Conservation (phyloP, 192 early-diverging fungal species). For the Dissophora ornata region DNA sequence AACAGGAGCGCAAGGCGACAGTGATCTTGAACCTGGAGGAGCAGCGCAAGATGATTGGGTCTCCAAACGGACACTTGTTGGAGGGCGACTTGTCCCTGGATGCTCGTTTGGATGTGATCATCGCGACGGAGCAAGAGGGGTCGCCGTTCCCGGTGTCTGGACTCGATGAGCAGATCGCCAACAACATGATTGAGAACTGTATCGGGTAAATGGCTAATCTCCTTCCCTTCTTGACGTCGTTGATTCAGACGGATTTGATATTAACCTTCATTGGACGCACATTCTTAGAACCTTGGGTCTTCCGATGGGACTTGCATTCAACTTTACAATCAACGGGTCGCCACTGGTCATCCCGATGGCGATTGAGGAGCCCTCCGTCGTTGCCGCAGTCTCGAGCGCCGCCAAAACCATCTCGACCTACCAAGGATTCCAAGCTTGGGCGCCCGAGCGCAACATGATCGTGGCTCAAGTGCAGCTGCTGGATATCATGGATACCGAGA, state of each 20-base stretch:
- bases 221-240: not conserved
- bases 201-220: constrained; percentile 58
- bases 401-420: constrained; percentile 74
- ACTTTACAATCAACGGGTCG: constrained; percentile 74
- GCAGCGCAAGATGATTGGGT: constrained; percentile 50
- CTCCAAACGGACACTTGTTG: constrained; percentile 25
- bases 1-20: constrained; percentile 30
- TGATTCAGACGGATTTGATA: not conserved
- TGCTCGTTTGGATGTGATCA: constrained; percentile 42
- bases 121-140: constrained; percentile 40
- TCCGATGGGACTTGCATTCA: constrained; percentile 78
- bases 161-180: constrained; percentile 73
- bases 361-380: constrained; percentile 81
- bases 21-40: constrained; percentile 26
- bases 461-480: constrained; percentile 73
- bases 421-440: constrained; percentile 67
- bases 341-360: constrained; percentile 78
- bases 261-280: not conserved
- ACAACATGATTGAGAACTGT: constrained; percentile 87
- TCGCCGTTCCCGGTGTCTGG: constrained; percentile 67
- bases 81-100: constrained; percentile 48
- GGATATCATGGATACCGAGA: constrained; percentile 62
- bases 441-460: constrained; percentile 75
- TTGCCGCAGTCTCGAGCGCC: constrained; percentile 82
- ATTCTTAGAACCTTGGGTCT: constrained; percentile 69